Conservation (phyloP, 495 filamentous ascomycete genomes). For the Penicillium psychrofluorescens region DNA sequence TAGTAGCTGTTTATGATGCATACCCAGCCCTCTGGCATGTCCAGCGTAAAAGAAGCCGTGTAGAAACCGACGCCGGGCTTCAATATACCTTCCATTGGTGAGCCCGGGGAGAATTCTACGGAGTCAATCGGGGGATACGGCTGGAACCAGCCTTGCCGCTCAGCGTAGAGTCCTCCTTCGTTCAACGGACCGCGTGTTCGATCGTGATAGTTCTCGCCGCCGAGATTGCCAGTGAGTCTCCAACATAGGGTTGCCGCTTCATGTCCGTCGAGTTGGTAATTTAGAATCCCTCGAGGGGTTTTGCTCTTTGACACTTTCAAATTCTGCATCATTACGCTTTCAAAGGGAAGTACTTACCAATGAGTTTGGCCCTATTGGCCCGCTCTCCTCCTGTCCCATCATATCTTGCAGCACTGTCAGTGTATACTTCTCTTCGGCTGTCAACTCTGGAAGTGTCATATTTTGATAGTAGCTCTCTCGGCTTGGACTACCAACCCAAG, state of each 20-base stretch:
- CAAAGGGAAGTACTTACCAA: too few relatives aligned
- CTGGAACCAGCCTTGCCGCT: constrained; percentile 63
- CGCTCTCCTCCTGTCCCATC: too few relatives aligned
- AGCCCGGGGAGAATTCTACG: constrained; percentile 37
- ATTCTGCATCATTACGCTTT: too few relatives aligned
- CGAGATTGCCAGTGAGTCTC: constrained; percentile 75
- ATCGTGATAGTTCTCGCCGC: constrained; percentile 65
- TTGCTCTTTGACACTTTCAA: constrained; percentile 56
- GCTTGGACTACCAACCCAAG: constrained; percentile 56
- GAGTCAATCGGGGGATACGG: constrained; percentile 48
- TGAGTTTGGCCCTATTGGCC: too few relatives aligned
- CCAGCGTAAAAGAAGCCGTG: constrained; percentile 48
- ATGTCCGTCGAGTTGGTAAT: constrained; percentile 46
- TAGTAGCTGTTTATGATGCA: too few relatives aligned
- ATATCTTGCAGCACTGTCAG: constrained; percentile 53
- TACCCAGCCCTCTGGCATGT: constrained; percentile 47
- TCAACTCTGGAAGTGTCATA: constrained; percentile 24
- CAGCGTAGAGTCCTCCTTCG: constrained; percentile 66
- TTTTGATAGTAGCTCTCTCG: too few relatives aligned
- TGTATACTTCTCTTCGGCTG: constrained; percentile 48
- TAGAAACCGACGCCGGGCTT: constrained; percentile 58
- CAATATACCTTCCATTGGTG: constrained; percentile 49
- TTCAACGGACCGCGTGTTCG: constrained; percentile 64
- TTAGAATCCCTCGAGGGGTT: constrained; percentile 59
- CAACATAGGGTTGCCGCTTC: constrained; percentile 46